phyloP scores from a whole-genome alignment of 768 basidiomycete genomes.

The Symmetrospora coprosmae region DNA sequence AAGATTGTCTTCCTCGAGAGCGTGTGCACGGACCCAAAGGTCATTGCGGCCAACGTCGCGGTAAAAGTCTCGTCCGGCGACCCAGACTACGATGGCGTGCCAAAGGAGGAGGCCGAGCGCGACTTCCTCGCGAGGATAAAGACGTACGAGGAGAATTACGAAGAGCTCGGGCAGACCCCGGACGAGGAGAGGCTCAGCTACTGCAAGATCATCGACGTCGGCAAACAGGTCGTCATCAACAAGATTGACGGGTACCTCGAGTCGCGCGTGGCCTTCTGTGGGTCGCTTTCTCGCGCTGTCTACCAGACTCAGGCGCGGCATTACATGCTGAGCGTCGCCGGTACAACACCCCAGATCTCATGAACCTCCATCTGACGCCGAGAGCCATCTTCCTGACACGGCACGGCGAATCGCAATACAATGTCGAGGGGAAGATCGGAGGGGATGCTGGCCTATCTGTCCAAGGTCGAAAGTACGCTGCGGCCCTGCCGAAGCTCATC shows the following conservation, averaged over 20 bases:
- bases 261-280: conserved; percentile 97
- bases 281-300: conserved; percentile 41
- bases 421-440: conserved; percentile 90
- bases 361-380: conserved; percentile 83
- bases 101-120: conserved; percentile 64
- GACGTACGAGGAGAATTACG: conserved; percentile 87
- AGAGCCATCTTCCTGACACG: conserved; percentile 90
- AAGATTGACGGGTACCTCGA: conserved; percentile 87
- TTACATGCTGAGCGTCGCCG: conserved; percentile 2
- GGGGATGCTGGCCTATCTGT: conserved; percentile 83
- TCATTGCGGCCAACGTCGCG: conserved; percentile 90
- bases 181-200: conserved; percentile 72
- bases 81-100: conserved; percentile 87
- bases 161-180: conserved; percentile 54
- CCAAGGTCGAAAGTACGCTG: conserved; percentile 70
- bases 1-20: conserved; percentile 88
- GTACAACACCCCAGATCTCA: conserved; percentile 45
- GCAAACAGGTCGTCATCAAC: conserved; percentile 47
- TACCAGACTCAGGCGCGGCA: neutral
- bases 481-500: conserved; percentile 71
- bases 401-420: conserved; percentile 97
- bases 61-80: conserved; percentile 92
- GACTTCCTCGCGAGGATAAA: conserved; percentile 85
- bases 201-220: conserved; percentile 83
- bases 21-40: conserved; percentile 77